phyloP scores from a whole-genome alignment of 2,329 filamentous ascomycete species.

The Botrytis fabae region DNA sequence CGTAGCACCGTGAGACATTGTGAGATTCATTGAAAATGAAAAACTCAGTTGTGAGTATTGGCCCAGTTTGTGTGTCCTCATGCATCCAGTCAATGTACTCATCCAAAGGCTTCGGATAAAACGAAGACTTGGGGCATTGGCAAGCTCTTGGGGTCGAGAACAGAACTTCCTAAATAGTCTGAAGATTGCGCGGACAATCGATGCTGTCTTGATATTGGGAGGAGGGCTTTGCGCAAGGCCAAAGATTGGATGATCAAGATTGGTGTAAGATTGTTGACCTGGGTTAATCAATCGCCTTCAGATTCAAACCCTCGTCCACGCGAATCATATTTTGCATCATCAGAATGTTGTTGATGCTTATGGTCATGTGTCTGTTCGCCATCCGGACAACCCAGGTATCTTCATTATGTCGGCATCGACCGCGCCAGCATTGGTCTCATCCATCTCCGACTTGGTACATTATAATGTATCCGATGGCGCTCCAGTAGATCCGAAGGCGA shows the following conservation, averaged over 20 bases:
- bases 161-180: neutral
- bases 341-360: constrained; percentile 54
- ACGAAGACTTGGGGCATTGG: neutral
- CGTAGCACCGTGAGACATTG: neutral
- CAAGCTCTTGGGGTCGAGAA: neutral
- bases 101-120: neutral
- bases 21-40: constrained; percentile 8
- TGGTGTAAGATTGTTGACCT: neutral
- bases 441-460: constrained; percentile 47
- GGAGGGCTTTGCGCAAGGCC: neutral
- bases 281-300: neutral
- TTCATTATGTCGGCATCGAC: constrained; percentile 52
- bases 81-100: neutral
- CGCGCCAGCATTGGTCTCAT: constrained; percentile 50
- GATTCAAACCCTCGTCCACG: constrained; percentile 6
- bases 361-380: constrained; percentile 55
- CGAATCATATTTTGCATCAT: constrained; percentile 53
- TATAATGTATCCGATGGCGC: constrained; percentile 47
- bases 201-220: neutral
- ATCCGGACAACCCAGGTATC: constrained; percentile 47
- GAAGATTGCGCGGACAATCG: neutral
- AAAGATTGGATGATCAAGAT: neutral
- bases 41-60: neutral
- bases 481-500: constrained; percentile 44
- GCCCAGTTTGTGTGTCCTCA: neutral